These are phyloP conservation scores for Physocladia obscura DNA, from an alignment of 192 early-diverging fungal genomes.

Conservation along the genomic window DNA sequence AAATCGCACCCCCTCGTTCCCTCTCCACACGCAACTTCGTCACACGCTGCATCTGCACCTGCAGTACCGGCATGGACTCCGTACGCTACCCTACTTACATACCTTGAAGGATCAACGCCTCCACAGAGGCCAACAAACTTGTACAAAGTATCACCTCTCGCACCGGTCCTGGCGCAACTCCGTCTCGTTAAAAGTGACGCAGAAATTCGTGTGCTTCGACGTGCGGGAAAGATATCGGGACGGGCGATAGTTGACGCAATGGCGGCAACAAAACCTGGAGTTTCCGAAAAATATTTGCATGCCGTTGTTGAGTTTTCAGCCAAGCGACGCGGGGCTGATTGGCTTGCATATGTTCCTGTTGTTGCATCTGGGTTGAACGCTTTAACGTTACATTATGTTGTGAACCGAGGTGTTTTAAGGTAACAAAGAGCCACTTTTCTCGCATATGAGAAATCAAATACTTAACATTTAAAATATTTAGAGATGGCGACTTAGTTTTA, in stretches of 20 bases:
- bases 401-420: conserved; percentile 70
- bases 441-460: background rate
- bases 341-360: conserved; percentile 92
- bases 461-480: conserved; percentile 7
- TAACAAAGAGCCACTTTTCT: conserved; percentile 20
- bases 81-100: conserved; percentile 17
- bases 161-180: conserved; percentile 65
- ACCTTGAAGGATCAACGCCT: background rate
- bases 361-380: conserved; percentile 91
- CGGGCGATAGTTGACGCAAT: conserved; percentile 79
- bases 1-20: conserved; percentile 3
- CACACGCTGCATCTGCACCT: conserved; percentile 25
- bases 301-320: conserved; percentile 75
- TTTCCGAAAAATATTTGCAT: conserved; percentile 74
- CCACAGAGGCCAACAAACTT: background rate
- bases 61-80: conserved; percentile 23
- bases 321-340: conserved; percentile 57
- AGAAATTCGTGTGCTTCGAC: conserved; percentile 78
- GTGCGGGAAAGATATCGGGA: conserved; percentile 73
- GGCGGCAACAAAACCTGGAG: conserved; percentile 67
- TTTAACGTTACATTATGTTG: conserved; percentile 91
- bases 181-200: conserved; percentile 75
- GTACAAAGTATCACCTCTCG: background rate
- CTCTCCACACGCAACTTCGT: background rate
- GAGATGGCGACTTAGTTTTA: conserved; percentile 80